Conservation (phyloP, 306 rosid species). For the Inga leiocalycina region DNA sequence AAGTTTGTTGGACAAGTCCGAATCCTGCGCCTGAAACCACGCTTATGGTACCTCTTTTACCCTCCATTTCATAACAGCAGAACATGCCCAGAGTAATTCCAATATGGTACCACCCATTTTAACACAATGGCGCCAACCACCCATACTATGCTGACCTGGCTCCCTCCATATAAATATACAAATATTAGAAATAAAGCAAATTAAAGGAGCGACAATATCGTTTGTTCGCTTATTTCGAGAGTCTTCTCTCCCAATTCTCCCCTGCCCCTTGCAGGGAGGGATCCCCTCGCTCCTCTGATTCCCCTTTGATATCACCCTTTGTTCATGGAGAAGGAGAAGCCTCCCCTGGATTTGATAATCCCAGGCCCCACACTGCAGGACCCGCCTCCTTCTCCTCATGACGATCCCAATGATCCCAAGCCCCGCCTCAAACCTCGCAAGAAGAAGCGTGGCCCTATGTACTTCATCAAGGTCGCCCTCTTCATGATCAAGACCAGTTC, state of each 20-base stretch:
- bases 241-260: background rate
- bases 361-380: background rate
- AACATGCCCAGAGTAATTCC: background rate
- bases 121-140: background rate
- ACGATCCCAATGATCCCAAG: background rate
- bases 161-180: background rate
- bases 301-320: too few species aligned
- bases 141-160: slow-evolving; percentile 15
- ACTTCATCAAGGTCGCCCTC: slow-evolving; percentile 42
- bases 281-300: too few species aligned
- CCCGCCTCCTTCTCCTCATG: background rate
- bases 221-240: background rate
- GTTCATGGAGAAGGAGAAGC: background rate
- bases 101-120: background rate
- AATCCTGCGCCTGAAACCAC: background rate
- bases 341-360: background rate
- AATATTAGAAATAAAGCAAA: background rate
- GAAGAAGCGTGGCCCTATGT: slow-evolving; percentile 38
- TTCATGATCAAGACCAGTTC: slow-evolving; percentile 52
- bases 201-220: background rate
- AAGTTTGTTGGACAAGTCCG: background rate
- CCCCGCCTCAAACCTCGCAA: background rate
- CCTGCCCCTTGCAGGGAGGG: background rate
- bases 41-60: background rate
- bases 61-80: background rate